Conservation (phyloP, 108 stramenopile genomes). For the Skeletonema tropicum region DNA sequence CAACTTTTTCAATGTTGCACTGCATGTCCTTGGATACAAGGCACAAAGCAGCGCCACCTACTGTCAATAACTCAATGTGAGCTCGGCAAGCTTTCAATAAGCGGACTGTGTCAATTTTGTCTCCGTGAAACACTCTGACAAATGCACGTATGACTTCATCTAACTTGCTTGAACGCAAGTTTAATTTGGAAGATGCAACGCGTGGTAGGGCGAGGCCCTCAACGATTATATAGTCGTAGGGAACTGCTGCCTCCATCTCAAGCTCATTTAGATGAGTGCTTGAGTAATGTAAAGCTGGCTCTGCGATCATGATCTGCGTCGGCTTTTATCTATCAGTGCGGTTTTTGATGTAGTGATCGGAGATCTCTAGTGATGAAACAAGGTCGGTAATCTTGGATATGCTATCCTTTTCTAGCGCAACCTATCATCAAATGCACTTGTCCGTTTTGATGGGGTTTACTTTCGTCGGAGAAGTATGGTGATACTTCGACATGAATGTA, state of each 20-base stretch:
- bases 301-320: conserved; percentile 11
- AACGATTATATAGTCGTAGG: neutral
- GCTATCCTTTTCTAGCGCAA: too few relatives aligned
- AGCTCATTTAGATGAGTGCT: conserved; percentile 22
- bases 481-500: too few relatives aligned
- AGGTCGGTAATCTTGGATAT: too few relatives aligned
- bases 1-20: conserved; percentile 47
- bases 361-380: too few relatives aligned
- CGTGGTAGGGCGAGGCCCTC: conserved; percentile 14
- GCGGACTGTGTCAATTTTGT: conserved; percentile 38
- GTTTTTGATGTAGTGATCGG: too few relatives aligned
- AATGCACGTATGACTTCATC: conserved; percentile 23
- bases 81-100: conserved; percentile 41
- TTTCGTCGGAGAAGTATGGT: too few relatives aligned
- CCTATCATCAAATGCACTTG: too few relatives aligned
- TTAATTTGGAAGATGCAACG: conserved; percentile 11
- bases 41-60: conserved; percentile 32
- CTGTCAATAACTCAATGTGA: conserved; percentile 27
- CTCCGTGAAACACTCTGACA: conserved; percentile 13
- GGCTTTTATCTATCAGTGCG: neutral
- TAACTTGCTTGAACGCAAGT: conserved; percentile 11
- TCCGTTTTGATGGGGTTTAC: too few relatives aligned
- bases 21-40: conserved; percentile 48
- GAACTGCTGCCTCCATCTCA: conserved; percentile 19
- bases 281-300: conserved; percentile 12